A percentile compares a stretch with the other conserved stretches of the same genome.
These are phyloP conservation scores for Epichloe uncinata DNA, from an alignment of 2,329 filamentous ascomycete genomes.

Conservation along the genomic window DNA sequence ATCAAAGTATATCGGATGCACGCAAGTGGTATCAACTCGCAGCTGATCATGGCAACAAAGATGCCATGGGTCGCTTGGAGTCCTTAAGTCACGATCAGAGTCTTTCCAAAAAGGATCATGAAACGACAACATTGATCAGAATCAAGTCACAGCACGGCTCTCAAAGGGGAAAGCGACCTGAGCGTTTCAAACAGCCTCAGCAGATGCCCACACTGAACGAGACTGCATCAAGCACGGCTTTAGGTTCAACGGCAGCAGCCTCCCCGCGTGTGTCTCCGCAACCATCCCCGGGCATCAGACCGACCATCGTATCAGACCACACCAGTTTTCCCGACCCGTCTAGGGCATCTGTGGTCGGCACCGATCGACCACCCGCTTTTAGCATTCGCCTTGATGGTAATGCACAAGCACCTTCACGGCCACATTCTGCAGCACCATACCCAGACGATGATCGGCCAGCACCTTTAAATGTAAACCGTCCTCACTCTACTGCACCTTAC, in stretches of 20 bases:
- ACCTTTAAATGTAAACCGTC: conserved; percentile 30
- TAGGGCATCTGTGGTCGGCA: conserved; percentile 22
- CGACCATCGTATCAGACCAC: conserved; percentile 25
- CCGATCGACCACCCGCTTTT: conserved; percentile 35
- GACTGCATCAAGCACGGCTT: conserved; percentile 15
- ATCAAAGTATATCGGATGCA: conserved; percentile 71
- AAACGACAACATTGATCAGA: conserved; percentile 73
- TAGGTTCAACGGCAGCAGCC: conserved; percentile 10
- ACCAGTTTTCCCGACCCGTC: conserved; percentile 35
- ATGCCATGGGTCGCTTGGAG: conserved; percentile 70
- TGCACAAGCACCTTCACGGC: conserved; percentile 20
- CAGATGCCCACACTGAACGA: conserved; percentile 39
- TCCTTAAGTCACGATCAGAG: conserved; percentile 73
- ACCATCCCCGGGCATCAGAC: conserved; percentile 27
- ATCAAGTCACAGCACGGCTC: conserved; percentile 76
- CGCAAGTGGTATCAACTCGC: conserved; percentile 84
- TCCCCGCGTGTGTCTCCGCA: conserved; percentile 27
- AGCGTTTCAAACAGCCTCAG: conserved; percentile 40
- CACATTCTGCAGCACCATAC: conserved; percentile 52
- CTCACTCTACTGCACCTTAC: conserved; percentile 37
- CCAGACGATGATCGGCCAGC: conserved; percentile 52
- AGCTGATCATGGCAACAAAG: conserved; percentile 80
- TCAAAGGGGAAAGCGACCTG: conserved; percentile 46
- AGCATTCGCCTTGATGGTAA: conserved; percentile 32
- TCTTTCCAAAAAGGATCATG: conserved; percentile 81